These are phyloP conservation scores for Auriscalpium microsporum DNA, from an alignment of 768 basidiomycete species.

Conservation along the genomic window DNA sequence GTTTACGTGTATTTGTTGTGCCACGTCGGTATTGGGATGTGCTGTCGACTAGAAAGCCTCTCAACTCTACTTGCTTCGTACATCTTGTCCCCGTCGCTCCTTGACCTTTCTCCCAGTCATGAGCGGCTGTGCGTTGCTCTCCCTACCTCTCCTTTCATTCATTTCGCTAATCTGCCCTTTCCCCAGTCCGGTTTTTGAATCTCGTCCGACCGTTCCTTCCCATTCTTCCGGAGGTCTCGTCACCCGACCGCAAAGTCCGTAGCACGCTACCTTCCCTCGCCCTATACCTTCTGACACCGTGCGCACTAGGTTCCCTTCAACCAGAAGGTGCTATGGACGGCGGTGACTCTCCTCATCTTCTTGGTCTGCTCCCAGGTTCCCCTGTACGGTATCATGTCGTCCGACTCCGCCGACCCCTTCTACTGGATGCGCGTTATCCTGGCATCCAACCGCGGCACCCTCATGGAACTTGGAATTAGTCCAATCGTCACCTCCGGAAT, in stretches of 20 bases:
- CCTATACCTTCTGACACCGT: not conserved
- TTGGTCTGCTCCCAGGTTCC: conserved; percentile 99
- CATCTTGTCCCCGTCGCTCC: conserved; percentile 17
- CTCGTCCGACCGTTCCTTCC: conserved; percentile 97
- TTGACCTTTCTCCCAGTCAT: conserved; percentile 34
- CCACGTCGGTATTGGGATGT: conserved; percentile 10
- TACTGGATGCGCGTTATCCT: conserved; percentile 99
- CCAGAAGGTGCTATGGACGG: conserved; percentile 98
- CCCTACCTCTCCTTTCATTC: not conserved
- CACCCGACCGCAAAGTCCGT: conserved; percentile 90
- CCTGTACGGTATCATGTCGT: conserved; percentile 98
- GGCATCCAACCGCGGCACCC: conserved; percentile 94
- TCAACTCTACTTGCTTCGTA: conserved; percentile 1
- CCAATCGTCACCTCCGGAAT: conserved; percentile 98
- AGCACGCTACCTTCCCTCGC: conserved; percentile 4
- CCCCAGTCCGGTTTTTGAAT: conserved; percentile 91
- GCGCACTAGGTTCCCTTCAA: conserved; percentile 82
- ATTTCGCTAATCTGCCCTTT: not conserved
- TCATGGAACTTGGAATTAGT: conserved; percentile 98
- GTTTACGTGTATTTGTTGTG: conserved; percentile 13
- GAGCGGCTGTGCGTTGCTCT: conserved; percentile 64
- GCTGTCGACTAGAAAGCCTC: not conserved
- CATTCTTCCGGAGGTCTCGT: conserved; percentile 93
- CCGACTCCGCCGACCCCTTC: conserved; percentile 96
- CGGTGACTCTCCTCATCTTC: conserved; percentile 98